Base-by-base conservation (phyloP, 1,284 basidiomycete genomes). In the Cutaneotrichosporon dermatis region DNA sequence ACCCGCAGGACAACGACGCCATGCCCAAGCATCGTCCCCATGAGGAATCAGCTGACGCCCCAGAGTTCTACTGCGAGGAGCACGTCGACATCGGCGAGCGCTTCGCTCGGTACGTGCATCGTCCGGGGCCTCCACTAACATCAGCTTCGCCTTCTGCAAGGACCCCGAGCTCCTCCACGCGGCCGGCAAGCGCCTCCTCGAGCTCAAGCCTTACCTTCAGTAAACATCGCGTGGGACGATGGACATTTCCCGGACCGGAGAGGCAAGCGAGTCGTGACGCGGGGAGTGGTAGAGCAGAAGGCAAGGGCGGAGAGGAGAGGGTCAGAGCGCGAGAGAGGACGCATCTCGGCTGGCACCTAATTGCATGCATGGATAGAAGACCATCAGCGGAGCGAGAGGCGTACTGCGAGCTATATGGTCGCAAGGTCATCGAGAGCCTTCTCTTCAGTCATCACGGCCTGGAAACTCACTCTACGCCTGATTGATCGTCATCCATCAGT, bases 111-210 rank as follows among this genome's bases (percentile, higher is more conserved):
- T 93, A 50, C 6, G 49, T 49, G 10, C 34, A 25, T 45, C 44
- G 8, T 16, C 16, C 16, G 44, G 10, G 16, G 16, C 44, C 33
- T 45, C 33, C 16, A 45, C 49, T 50, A 10, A 50, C 49, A 4
- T 84, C 35, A 85, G 93, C 53, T 93, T 97, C 75, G 88, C 91
- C 2, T 96, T 95, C 81, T 95, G 92, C 82, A 96, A 96, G 73
- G 92, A 96, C 69, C 67, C 86, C 34, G 90, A 90, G 46, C 92
- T 90, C 1, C 81, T 97, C 41, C 84, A 82, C 66, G 80, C 80
- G 43, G 93, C 93, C 15, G 87, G 86, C 37, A 86, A 90, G 70
- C 84, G 90, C 25, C 79, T 97, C 48, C 83, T 88, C 72, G 80
- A 80, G 15, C 80, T 97, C 65, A 85, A 84, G 69, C 33, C 33